phyloP scores from a whole-genome alignment of 306 rosid genomes.

The Prunus davidiana region DNA sequence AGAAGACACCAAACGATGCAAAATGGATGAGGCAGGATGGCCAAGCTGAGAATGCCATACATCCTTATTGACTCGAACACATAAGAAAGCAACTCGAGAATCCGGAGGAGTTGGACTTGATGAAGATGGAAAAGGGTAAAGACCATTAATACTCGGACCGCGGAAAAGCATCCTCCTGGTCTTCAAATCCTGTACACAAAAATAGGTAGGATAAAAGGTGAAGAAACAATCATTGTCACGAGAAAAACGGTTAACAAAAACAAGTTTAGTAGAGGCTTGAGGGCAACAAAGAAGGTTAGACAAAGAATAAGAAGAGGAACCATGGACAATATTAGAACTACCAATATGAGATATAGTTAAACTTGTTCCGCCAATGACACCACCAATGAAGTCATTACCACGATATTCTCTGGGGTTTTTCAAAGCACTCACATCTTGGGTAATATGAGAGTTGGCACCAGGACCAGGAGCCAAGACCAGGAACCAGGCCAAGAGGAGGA shows the following conservation, averaged over 20 bases:
- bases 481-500: neutral
- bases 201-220: neutral
- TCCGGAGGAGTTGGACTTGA: fast-evolving
- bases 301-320: too few species aligned
- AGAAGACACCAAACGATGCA: neutral
- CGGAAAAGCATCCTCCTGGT: neutral
- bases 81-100: neutral
- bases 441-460: neutral
- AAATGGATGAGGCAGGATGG: neutral
- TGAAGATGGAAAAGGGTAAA: neutral
- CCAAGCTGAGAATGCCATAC: neutral
- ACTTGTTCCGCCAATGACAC: neutral
- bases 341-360: neutral
- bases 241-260: neutral
- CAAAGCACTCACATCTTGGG: neutral
- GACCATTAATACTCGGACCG: neutral
- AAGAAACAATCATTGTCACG: neutral
- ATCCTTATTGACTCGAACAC: neutral
- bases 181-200: neutral
- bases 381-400: neutral
- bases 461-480: too few species aligned
- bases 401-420: neutral
- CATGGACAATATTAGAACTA: neutral
- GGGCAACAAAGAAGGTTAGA: neutral
- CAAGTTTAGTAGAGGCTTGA: neutral